Conservation (phyloP, 345 rosid species). For the Triadica sebifera region DNA sequence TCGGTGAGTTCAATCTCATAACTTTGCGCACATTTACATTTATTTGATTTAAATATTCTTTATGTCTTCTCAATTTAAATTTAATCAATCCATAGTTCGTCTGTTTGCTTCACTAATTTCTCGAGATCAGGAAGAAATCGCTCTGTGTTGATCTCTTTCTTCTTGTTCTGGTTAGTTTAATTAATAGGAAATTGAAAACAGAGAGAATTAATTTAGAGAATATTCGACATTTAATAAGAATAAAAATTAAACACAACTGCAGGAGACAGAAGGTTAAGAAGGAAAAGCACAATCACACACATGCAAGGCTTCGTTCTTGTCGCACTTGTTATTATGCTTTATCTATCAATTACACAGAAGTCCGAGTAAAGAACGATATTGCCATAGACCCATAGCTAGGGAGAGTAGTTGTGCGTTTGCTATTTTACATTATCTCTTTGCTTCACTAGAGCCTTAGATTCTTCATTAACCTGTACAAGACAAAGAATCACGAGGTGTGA, state of each 20-base stretch:
- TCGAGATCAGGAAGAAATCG: not conserved
- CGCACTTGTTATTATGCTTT: not conserved
- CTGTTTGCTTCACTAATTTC: not conserved
- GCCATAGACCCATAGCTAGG: not conserved
- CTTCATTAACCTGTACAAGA: conserved; percentile 51
- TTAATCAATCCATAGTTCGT: not conserved
- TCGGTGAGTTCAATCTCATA: not conserved
- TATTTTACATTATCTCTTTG: conserved; percentile 5
- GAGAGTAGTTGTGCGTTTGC: not conserved
- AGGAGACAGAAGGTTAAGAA: conserved; percentile 17
- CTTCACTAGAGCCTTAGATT: conserved; percentile 55
- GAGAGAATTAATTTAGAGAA: not conserved
- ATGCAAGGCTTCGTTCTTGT: not conserved
- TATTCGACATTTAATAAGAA: not conserved
- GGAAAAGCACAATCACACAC: not conserved
- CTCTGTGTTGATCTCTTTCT: not conserved
- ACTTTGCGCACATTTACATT: not conserved
- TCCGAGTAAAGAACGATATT: not conserved
- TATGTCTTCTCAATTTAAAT: not conserved
- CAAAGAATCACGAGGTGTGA: not conserved
- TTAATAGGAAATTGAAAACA: not conserved
- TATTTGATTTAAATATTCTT: not conserved
- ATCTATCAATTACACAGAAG: not conserved
- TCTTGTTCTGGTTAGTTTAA: not conserved
- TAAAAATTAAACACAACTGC: conserved; percentile 1